A percentile compares a stretch with the other conserved stretches of the same genome.
Evolutionary conservation across 1,284 basidiomycete genomes (phyloP).

Genomic region (Ceratorhiza oryzae-sativae): DNA sequence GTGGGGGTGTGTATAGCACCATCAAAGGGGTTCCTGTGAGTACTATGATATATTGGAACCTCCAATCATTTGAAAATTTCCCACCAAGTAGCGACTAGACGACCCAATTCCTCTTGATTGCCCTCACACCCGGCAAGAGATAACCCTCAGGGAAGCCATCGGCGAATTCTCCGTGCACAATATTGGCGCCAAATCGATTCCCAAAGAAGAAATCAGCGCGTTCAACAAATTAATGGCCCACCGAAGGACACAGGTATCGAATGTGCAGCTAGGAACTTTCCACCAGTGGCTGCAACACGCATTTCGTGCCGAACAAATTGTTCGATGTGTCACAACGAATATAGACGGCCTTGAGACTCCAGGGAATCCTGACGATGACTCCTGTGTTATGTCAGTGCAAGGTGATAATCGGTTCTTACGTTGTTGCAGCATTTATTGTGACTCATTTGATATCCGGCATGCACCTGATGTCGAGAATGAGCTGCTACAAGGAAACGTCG

Average conservation of each 20-base stretch:
- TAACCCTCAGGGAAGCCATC: background rate
- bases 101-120: background rate
- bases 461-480: background rate
- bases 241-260: background rate
- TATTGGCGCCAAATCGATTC: background rate
- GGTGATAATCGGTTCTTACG: background rate
- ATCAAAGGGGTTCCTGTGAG: background rate
- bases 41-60: background rate
- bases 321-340: background rate
- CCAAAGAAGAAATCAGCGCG: background rate
- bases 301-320: background rate
- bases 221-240: constrained; percentile 9
- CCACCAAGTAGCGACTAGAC: background rate
- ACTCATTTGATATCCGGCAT: background rate
- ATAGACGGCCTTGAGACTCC: background rate
- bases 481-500: background rate
- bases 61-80: background rate
- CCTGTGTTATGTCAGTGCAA: background rate
- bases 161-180: background rate
- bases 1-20: background rate
- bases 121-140: background rate
- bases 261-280: background rate
- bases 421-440: background rate
- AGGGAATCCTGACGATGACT: background rate
- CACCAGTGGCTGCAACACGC: background rate